Evolutionary conservation across 1,284 basidiomycete species (phyloP).

Genomic region (Lentinus polychrous): DNA sequence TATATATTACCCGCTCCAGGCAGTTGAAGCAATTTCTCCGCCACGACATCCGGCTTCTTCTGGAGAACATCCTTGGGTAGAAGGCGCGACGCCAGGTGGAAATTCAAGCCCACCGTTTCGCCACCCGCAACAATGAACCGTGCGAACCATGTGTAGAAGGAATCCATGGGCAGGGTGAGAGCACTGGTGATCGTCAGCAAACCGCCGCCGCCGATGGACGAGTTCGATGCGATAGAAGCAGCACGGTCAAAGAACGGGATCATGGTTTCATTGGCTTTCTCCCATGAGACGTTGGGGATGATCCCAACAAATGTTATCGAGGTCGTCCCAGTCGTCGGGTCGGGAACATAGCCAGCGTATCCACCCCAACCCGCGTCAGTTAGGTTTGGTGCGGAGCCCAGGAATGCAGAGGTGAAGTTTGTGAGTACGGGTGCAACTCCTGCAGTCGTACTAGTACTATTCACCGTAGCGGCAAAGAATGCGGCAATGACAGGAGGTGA

Average conservation of each 20-base stretch:
- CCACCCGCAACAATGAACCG: constrained; percentile 10
- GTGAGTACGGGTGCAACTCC: constrained; percentile 8
- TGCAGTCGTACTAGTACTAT: constrained; percentile 5
- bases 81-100: constrained; percentile 30
- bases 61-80: constrained; percentile 28
- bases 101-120: constrained; percentile 14
- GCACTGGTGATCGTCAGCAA: constrained; percentile 15
- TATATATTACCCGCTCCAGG: constrained; percentile 6
- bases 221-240: constrained; percentile 15
- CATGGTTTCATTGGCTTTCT: constrained; percentile 25
- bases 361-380: constrained; percentile 20
- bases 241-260: constrained; percentile 25
- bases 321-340: constrained; percentile 5
- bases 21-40: constrained; percentile 22
- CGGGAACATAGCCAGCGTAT: constrained; percentile 8
- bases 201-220: constrained; percentile 8
- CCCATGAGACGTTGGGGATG: constrained; percentile 28
- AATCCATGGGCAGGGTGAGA: constrained; percentile 13
- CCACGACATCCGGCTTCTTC: constrained; percentile 22
- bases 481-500: constrained; percentile 22
- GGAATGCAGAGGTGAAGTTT: constrained; percentile 14
- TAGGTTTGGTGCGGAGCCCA: constrained; percentile 16
- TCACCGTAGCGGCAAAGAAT: constrained; percentile 18
- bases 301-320: constrained; percentile 16
- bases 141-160: constrained; percentile 24